Conservation (phyloP, 495 filamentous ascomycete genomes). For the Penicillium malachiteum region DNA sequence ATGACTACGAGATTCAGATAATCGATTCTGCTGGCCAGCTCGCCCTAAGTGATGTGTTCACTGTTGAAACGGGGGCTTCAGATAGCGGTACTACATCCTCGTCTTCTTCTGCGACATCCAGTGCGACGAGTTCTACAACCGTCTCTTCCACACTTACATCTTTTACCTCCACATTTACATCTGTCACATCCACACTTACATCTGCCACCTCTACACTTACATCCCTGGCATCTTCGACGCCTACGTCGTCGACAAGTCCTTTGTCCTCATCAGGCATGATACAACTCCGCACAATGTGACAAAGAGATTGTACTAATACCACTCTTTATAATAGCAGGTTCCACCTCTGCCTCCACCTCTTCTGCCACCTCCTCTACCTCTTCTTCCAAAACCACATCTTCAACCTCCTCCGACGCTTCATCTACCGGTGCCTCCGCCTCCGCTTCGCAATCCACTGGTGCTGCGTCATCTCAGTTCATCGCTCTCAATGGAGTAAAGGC, state of each 20-base stretch:
- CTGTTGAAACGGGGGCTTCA: conserved; percentile 15
- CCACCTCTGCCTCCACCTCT: not conserved
- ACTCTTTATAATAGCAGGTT: not conserved
- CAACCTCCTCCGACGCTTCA: not conserved
- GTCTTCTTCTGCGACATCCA: conserved; percentile 12
- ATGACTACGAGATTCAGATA: conserved; percentile 17
- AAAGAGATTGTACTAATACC: not conserved
- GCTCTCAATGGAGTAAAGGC: conserved; percentile 7
- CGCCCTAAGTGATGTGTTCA: conserved; percentile 15
- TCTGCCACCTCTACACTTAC: conserved; percentile 6
- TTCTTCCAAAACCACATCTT: not conserved
- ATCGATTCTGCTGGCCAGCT: conserved; percentile 15
- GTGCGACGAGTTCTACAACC: no score
- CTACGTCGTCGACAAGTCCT: conserved; percentile 10
- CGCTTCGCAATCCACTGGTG: conserved; percentile 1
- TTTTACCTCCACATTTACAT: not conserved
- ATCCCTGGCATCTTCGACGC: conserved; percentile 2
- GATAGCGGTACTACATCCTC: conserved; percentile 13
- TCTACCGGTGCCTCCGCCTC: not conserved
- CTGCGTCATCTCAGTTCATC: conserved; percentile 8
- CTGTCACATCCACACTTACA: no score
- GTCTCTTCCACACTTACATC: conserved; percentile 9
- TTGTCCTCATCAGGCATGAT: conserved; percentile 17
- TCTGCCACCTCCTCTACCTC: not conserved
- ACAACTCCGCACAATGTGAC: conserved; percentile 8